Percentiles rank a stretch among this genome's conserved stretches.
Evolutionary conservation across 2,329 filamentous ascomycete species (phyloP).

Genomic region (Colletotrichum sp.): DNA sequence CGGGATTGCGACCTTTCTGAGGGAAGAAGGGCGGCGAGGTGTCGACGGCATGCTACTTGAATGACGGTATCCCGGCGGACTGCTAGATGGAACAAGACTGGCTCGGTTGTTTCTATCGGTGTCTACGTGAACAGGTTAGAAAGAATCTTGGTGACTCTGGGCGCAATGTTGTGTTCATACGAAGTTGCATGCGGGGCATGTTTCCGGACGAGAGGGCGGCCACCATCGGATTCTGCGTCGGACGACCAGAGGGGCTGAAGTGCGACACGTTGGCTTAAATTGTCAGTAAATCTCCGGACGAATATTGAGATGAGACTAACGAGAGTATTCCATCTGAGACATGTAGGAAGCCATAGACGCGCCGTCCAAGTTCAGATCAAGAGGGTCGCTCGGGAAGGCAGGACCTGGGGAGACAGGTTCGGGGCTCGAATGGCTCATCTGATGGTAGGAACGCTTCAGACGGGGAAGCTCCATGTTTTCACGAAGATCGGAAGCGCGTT

Average conservation of each 20-base stretch:
- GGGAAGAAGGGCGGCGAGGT: not conserved
- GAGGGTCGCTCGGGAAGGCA: not conserved
- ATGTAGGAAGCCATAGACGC: not conserved
- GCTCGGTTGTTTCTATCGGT: constrained; percentile 10
- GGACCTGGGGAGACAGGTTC: not conserved
- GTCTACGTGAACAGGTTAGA: not conserved
- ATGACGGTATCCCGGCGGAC: not conserved
- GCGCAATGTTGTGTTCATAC: not conserved
- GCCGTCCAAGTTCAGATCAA: not conserved
- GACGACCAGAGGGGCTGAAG: not conserved
- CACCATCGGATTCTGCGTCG: constrained; percentile 4
- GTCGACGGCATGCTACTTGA: not conserved
- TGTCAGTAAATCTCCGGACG: not conserved
- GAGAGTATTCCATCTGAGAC: not conserved
- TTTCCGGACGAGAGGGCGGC: not conserved
- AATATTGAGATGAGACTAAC: not conserved
- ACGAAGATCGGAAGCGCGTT: not conserved
- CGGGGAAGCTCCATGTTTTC: not conserved
- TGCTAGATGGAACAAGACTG: not conserved
- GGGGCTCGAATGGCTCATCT: not conserved
- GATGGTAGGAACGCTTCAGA: not conserved
- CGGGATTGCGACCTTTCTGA: not conserved
- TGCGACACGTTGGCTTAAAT: not conserved
- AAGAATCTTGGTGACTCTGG: too few relatives aligned
- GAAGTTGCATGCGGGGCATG: not conserved